A percentile compares a stretch with the other conserved stretches of the same genome.
phyloP scores from a whole-genome alignment of 169 alveolate genomes.

The Condylostoma magnum region DNA sequence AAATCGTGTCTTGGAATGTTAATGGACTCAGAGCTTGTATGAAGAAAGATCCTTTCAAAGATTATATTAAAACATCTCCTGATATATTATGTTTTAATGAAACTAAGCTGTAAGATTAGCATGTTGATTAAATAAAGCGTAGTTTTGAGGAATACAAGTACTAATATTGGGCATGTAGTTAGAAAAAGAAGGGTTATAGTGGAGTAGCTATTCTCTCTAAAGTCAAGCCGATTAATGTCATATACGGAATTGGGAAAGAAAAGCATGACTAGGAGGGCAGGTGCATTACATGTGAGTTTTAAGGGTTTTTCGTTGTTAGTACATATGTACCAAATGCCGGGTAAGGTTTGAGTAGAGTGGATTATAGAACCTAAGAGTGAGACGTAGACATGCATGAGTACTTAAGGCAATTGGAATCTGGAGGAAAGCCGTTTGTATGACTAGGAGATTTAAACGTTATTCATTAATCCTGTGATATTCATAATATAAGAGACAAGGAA shows the following conservation, averaged over 20 bases:
- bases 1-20: slow-evolving; percentile 63
- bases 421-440: slow-evolving; percentile 55
- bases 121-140: slow-evolving; percentile 33
- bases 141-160: slow-evolving; percentile 47
- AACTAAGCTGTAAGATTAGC: slow-evolving; percentile 56
- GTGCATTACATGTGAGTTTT: slow-evolving; percentile 61
- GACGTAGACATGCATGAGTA: slow-evolving; percentile 64
- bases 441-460: slow-evolving; percentile 83
- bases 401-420: slow-evolving; percentile 42
- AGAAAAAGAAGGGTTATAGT: slow-evolving; percentile 52
- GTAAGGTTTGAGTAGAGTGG: slow-evolving; percentile 55
- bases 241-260: slow-evolving; percentile 46
- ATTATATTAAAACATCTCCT: slow-evolving; percentile 37
- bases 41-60: neutral
- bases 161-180: slow-evolving; percentile 42
- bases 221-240: slow-evolving; percentile 49
- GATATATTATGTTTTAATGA: slow-evolving; percentile 72
- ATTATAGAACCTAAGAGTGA: slow-evolving; percentile 72
- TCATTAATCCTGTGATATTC: slow-evolving; percentile 60
- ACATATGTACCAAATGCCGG: slow-evolving; percentile 80
- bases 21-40: slow-evolving; percentile 67
- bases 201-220: slow-evolving; percentile 63
- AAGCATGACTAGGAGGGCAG: slow-evolving; percentile 75
- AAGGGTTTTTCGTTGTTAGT: slow-evolving; percentile 59
- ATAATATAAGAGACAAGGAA: slow-evolving; percentile 41